Base-by-base conservation (phyloP, 257 asterid genomes). In the Lycium ferocissimum region DNA sequence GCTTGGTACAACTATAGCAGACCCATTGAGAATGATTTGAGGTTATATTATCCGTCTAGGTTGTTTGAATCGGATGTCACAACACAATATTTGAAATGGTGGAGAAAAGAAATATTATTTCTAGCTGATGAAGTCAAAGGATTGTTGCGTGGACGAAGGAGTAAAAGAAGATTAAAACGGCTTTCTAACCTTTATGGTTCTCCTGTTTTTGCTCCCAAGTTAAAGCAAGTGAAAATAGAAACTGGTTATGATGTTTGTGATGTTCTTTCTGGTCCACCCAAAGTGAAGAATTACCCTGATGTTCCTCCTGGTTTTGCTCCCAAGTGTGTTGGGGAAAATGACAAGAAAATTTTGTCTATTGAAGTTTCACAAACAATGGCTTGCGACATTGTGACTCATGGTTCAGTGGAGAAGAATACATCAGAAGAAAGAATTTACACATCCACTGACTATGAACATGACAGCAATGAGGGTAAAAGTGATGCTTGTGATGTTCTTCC, bases 21-120 rank as follows among this genome's bases (percentile, higher is more conserved):
- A 43, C 87, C 86, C 33, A 72, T 85, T 0, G 56, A 22, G 7
- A 33, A 45, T 2, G 86, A 61, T 51, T 65, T 61, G 7, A 65
- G 15, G 17, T 40, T 89, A 57, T 84, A 86, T 2, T 15, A 83
- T 86, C 90, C 90, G 9, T 49, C 85, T 11, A 86, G 90, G 82
- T 66, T 89, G 40, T 69, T 18, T 22, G 90, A 87, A 75, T 33
- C 89, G 0, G 91, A 87, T 81, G 80, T 86, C 15, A 86, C 87
- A 51, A 53, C 9, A 7, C 78, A 62, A 35, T 88, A 88, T 67
- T 80, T 79, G 82, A 15, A 85, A 33, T 90, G 92, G 92, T 90
- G 92, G 92, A 87, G 85, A 59, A 83, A 69, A 20, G 49, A 59
- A 6, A 85, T 87, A 14, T 37, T 75, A 35, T 84, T 79, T 85